Base-by-base conservation (phyloP, 495 filamentous ascomycete genomes). In the Aspergillus haitiensis region DNA sequence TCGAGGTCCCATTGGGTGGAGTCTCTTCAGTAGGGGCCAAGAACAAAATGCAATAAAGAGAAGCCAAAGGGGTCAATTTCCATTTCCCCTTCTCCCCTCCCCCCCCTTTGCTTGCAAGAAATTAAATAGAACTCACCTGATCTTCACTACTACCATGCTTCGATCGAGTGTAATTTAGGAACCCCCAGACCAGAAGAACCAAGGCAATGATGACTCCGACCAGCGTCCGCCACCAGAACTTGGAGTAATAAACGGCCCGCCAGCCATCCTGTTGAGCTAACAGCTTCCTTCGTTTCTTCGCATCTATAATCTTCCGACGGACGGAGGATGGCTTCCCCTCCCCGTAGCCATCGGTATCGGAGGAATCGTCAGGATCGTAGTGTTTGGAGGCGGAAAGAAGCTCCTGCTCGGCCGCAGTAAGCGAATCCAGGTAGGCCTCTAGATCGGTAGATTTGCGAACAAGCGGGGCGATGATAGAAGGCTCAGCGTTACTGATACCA, bases 361-460 rank as follows among this genome's bases (percentile, higher is more conserved):
- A 54, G 35, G 54, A 57, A 53, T 63, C 61, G 8, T 50, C 60
- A 3, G 61, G 48, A 7, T 69, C 67, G 56, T 66, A 60, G 39
- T 64, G 56, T 31, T 58, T 55, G 13, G 59, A 62, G 1, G 63
- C 66, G 15, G 62, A 60, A 33, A 70, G 65, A 21, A 70, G 52
- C 39, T 67, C 59, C 51, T 63, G 65, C 49, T 70, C 68, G 27
- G 62, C 68, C 13, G 64, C 65, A 50, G 67, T 66, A 35, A 70
- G 60, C 27, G 56, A 57, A 36, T 62, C 61, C 12, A 70, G 61
- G 47, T 67, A 67, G 13, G 61, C 48, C 27, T 70, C 68, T 59
- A 64, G 53, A 35, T 70, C 65, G 31, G 61, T 52, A 39, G 63
- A 64, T 46, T 67, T 62, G 55, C 58, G 63, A 51, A 46, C 55